Conservation (phyloP, 192 early-diverging fungal genomes). For the Backusella westeae region DNA sequence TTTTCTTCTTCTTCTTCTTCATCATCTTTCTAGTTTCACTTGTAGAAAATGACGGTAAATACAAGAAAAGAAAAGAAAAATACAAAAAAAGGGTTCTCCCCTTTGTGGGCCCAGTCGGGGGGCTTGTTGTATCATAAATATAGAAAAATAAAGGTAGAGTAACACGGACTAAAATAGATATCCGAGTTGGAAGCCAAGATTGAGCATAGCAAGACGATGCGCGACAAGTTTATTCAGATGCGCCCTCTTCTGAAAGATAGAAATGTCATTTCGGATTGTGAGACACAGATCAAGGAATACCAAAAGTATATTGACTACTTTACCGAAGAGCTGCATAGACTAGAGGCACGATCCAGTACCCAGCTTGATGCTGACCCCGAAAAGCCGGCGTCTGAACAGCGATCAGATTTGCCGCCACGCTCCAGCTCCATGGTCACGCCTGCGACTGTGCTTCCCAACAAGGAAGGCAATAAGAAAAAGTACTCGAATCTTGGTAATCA, state of each 20-base stretch:
- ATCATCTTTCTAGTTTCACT: background rate
- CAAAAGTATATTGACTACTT: conserved; percentile 69
- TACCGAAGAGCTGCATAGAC: conserved; percentile 59
- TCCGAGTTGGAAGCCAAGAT: conserved; percentile 40
- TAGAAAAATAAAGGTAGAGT: background rate
- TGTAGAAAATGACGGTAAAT: conserved; percentile 7
- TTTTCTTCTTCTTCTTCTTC: background rate
- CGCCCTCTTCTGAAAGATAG: conserved; percentile 51
- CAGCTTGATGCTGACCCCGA: conserved; percentile 7
- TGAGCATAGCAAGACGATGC: conserved; percentile 37
- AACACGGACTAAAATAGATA: conserved; percentile 25
- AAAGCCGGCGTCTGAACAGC: background rate
- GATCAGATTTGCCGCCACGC: conserved; percentile 11
- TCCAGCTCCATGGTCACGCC: conserved; percentile 17
- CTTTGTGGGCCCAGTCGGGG: background rate
- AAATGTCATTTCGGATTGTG: conserved; percentile 72
- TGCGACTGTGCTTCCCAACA: background rate
- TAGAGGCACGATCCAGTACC: conserved; percentile 49
- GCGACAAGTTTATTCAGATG: conserved; percentile 52
- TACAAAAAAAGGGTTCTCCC: background rate
- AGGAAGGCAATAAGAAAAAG: conserved; percentile 16
- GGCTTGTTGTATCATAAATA: background rate
- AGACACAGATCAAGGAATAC: conserved; percentile 61
- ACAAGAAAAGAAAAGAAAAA: background rate
- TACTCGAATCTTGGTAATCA: conserved; percentile 26